Evolutionary conservation across 768 basidiomycete species (phyloP), one percentile per base, ranked within the genome.

Genomic region (Lactifluus volemus): DNA sequence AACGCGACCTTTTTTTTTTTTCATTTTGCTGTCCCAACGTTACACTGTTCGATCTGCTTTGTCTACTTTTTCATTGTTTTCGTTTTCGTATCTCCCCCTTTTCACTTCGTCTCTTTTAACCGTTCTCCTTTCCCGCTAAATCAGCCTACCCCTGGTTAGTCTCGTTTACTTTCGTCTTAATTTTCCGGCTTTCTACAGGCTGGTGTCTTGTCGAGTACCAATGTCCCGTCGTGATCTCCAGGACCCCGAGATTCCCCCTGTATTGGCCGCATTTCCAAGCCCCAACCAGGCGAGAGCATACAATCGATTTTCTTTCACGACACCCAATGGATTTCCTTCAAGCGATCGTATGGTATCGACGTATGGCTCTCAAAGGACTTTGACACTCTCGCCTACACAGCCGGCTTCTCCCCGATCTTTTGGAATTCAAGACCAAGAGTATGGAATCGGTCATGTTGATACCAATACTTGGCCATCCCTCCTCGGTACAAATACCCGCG

Each of bases 401-500:
- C 67, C 75, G 70, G 70, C 74, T 64, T 61, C 49, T 45, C 66
- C 74, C 64, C 73, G 73, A 66, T 66, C 68, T 17, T 68, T 71
- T 66, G 74, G 73, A 65, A 74, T 75, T 55, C 73, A 70, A 47
- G 75, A 75, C 65, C 73, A 72, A 68, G 75, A 75, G 68, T 77
- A 70, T 69, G 68, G 57, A 55, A 60, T 67, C 67, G 64, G 65
- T 48, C 45, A 30, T 65, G 53, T 66, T 59, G 75, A 74, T 52
- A 51, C 45, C 50, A 57, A 57, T 52, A 10, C 60, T 64, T 76
- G 75, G 74, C 59, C 67, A 55, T 63, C 67, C 30, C 57, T 69
- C 44, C 53, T 56, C 51, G 57, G 56, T 60, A 68, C 73, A 70
- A 73, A 75, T 66, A 76, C 73, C 64, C 73, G 69, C 57, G 65